Base-by-base conservation (phyloP, 441 rosid genomes). In the Aleurites moluccanus region DNA sequence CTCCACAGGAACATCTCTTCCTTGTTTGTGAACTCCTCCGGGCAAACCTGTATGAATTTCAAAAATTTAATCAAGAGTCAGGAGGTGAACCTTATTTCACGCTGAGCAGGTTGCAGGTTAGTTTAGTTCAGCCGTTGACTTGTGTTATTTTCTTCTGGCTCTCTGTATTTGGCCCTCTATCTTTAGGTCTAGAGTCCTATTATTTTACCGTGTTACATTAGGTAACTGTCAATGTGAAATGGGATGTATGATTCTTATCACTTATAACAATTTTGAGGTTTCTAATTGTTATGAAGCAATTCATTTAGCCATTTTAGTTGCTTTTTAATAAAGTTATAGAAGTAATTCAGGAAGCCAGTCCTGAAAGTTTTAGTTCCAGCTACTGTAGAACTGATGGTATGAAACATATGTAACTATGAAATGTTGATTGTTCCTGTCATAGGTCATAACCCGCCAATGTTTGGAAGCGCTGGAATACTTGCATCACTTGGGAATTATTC, bases 11-110 rank as follows among this genome's bases (percentile, higher is more conserved):
- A 77, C 99, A 96, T 86, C 85, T 96, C 56, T 93, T 96, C 86
- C 92, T 96, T 2, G 99, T 96, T 15, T 92, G 98, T 76, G 99
- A 96, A 83, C 95, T 96, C 64, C 96, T 96, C 13, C 81, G 86
- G 62, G 92, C 97, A 75, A 96, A 96, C 78, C 80, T 96, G 67
- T 93, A 95, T 66, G 98, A 96, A 75, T 91, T 89, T 74, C 98
- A 93, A 79, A 93, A 93, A 76, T 96, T 90, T 64, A 96, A 91
- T 78, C 88, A 85, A 82, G 97, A 93, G 78, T 89, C 97, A 0
- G 94, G 94, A 2, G 95, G 89, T 42, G 94, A 93, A 77, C 78
- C 88, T 25, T 96, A 93, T 83, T 96, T 93, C 79, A 88, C 89
- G 23, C 75, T 82, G 10, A 79, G 76, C 78, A 88, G 99, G 80